These are phyloP conservation scores for Xylaria sp. DNA, from an alignment of 2,329 filamentous ascomycete genomes.

Conservation along the genomic window DNA sequence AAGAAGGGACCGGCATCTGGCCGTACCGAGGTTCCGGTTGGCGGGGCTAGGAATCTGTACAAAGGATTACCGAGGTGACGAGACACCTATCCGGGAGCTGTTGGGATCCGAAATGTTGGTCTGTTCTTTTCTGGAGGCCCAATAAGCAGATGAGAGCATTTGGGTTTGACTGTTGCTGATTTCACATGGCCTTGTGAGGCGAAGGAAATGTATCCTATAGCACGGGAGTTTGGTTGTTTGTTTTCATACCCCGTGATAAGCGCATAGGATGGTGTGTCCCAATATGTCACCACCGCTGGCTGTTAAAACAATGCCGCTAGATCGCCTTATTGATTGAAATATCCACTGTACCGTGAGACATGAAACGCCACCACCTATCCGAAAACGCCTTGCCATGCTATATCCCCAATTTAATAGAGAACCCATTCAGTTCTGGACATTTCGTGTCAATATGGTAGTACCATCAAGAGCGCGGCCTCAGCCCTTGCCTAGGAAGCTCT, in stretches of 20 bases:
- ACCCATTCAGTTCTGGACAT: constrained; percentile 27
- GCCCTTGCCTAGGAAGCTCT: constrained; percentile 78
- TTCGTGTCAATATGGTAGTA: constrained; percentile 18
- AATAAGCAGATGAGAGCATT: neutral
- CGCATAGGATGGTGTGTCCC: neutral
- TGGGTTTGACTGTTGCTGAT: constrained; percentile 16
- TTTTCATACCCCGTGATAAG: constrained; percentile 11
- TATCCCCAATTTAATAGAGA: constrained; percentile 25
- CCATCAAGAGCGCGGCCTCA: constrained; percentile 39
- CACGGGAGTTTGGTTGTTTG: constrained; percentile 19
- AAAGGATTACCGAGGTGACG: constrained; percentile 52
- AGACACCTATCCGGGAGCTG: neutral
- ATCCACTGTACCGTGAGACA: constrained; percentile 32
- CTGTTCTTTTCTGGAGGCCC: neutral
- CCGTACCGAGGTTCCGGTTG: constrained; percentile 38
- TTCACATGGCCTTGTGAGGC: neutral
- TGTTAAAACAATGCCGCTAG: neutral
- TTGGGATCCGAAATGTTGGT: neutral
- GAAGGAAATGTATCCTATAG: constrained; percentile 7
- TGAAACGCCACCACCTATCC: constrained; percentile 19
- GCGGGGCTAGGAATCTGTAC: constrained; percentile 35
- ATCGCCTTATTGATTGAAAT: constrained; percentile 10
- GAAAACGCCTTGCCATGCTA: constrained; percentile 44
- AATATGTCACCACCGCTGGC: constrained; percentile 4
- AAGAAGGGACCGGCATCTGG: constrained; percentile 61